Evolutionary conservation across 2,329 filamentous ascomycete species (phyloP).

Genomic region (Phyllosticta ampelicida): DNA sequence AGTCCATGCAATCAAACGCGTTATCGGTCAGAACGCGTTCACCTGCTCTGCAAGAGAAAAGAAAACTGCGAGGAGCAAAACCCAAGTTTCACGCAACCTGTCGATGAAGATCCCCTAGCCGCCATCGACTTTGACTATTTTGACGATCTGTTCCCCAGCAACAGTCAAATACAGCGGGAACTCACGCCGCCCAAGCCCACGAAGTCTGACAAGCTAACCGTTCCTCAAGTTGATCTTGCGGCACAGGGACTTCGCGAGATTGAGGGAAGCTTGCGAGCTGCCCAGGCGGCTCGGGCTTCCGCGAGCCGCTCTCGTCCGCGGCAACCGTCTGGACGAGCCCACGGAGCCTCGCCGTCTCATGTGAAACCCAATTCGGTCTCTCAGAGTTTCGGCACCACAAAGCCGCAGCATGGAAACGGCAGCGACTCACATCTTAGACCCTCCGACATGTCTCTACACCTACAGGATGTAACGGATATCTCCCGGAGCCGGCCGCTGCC

Average conservation of each 20-base stretch:
- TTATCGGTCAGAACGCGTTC: neutral
- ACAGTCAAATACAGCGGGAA: neutral
- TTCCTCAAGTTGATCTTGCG: neutral
- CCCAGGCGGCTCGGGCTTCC: neutral
- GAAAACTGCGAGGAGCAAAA: neutral
- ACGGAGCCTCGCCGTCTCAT: neutral
- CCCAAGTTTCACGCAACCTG: neutral
- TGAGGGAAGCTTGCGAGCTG: neutral
- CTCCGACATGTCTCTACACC: neutral
- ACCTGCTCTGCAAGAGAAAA: neutral
- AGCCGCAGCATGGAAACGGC: neutral
- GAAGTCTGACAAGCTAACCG: neutral
- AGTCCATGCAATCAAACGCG: neutral
- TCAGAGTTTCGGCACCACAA: neutral
- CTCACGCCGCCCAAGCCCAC: neutral
- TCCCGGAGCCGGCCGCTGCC: neutral
- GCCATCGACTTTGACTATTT: neutral
- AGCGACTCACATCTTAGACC: neutral
- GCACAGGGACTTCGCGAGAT: neutral
- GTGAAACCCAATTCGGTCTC: neutral
- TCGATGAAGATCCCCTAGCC: neutral
- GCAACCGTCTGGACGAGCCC: neutral
- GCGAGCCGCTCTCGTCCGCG: neutral
- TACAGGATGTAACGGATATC: neutral
- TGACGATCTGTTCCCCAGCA: neutral